These are phyloP conservation scores for Neofusicoccum sp. DNA, from an alignment of 2,329 filamentous ascomycete genomes.

Conservation along the genomic window DNA sequence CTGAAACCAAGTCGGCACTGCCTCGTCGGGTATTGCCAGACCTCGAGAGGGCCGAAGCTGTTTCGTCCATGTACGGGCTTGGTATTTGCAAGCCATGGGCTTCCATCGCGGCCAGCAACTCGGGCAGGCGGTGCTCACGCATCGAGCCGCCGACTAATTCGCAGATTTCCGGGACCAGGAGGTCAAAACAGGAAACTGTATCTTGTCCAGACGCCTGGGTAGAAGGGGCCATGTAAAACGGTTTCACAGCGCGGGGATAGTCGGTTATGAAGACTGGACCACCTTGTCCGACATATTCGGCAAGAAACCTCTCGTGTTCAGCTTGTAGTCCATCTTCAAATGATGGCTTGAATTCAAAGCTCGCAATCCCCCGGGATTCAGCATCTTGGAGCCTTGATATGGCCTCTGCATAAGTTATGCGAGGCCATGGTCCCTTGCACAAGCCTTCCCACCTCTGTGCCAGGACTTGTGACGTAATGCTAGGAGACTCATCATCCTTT, in stretches of 20 bases:
- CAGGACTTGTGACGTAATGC: slow-evolving; percentile 56
- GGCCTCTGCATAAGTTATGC: slow-evolving; percentile 80
- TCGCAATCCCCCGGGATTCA: slow-evolving; percentile 48
- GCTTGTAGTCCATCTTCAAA: slow-evolving; percentile 80
- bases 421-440: slow-evolving; percentile 73
- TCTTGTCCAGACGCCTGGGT: slow-evolving; percentile 23
- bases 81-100: slow-evolving; percentile 61
- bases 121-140: slow-evolving; percentile 75
- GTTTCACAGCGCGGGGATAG: slow-evolving; percentile 87
- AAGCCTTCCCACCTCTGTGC: slow-evolving; percentile 73
- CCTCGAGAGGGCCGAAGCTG: neutral
- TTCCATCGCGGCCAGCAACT: slow-evolving; percentile 71
- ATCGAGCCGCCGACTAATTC: slow-evolving; percentile 88
- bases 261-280: slow-evolving; percentile 87
- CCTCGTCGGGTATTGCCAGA: neutral
- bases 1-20: neutral
- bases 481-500: slow-evolving; percentile 32
- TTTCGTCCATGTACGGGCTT: slow-evolving; percentile 12
- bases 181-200: slow-evolving; percentile 88
- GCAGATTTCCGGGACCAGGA: slow-evolving; percentile 81
- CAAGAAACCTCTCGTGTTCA: slow-evolving; percentile 90
- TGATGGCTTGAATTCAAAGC: slow-evolving; percentile 68
- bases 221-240: slow-evolving; percentile 79
- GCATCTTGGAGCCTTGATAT: slow-evolving; percentile 68
- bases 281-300: slow-evolving; percentile 64